Evolutionary conservation across 1,284 basidiomycete genomes (phyloP), one percentile per base, ranked within the genome.

Genomic region (Ustilago bromivora): DNA sequence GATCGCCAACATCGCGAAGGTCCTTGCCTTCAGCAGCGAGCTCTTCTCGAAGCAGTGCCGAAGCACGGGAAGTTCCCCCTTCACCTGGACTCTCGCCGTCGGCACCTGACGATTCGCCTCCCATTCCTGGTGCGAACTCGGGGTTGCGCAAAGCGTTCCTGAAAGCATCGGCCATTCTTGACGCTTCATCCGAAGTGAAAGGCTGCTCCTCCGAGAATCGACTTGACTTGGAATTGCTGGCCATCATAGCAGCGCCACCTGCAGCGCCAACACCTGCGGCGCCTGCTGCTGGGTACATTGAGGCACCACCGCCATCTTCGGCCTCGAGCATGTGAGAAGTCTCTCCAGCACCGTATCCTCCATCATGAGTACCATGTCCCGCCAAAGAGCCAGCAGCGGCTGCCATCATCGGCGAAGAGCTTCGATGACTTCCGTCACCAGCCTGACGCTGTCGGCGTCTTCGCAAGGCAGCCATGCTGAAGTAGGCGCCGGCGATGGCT

Each of bases 121-220:
- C 60, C 47, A 69, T 61, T 5, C 40, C 72, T 3, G 61, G 66
- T 8, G 70, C 57, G 38, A 82, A 82, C 32, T 79, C 71, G 17
- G 80, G 78, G 23, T 69, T 73, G 49, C 79, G 73, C n/a, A 82
- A 70, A 32, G 79, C 79, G 31, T 71, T 76, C 19, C 74, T 69
- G 66, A 80, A 81, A 10, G 78, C 78, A 60, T 81, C 72, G 11
- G 81, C 78, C 79, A 81, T 82, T 11, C 78, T 62, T 12, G 71
- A 74, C 8, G 79, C 81, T 57, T 82, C 79, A 49, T 81, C 78
- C 35, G 81, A 74, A n/a, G 72, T 80, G 55, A 81, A 79, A 1
- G 72, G 74, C 40, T 72, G 71, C 11, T 76, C 75, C 1, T 74
- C 72, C 36, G 66, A 73, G 47, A 73, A 74, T 15, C 72, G 70